Evolutionary conservation across 2,329 filamentous ascomycete species (phyloP).

Genomic region (Volutella citrinella): DNA sequence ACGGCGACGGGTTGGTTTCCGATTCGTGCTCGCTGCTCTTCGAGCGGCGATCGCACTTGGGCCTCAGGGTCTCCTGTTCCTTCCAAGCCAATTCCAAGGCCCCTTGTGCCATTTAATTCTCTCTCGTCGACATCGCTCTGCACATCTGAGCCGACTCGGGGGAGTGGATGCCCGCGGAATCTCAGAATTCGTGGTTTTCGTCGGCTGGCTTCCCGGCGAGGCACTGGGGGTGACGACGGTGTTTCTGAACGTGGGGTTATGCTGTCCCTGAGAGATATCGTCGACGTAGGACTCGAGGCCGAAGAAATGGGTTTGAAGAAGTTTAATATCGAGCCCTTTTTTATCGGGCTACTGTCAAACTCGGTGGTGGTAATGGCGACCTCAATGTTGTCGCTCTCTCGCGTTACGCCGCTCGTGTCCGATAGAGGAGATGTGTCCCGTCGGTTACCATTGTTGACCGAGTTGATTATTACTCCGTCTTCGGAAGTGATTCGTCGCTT

Average conservation of each 20-base stretch:
- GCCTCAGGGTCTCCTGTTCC: background rate
- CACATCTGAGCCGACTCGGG: conserved; percentile 7
- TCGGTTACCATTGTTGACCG: background rate
- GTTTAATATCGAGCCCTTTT: conserved; percentile 37
- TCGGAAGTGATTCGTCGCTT: conserved; percentile 17
- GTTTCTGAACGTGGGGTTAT: no score
- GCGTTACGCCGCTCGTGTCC: background rate
- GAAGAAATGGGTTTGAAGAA: conserved; percentile 38
- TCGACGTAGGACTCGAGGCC: conserved; percentile 4
- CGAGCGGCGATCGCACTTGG: background rate
- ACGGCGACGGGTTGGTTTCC: conserved; percentile 3
- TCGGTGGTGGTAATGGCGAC: background rate
- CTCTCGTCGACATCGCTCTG: conserved; percentile 1
- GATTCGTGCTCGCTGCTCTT: background rate
- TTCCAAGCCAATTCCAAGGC: background rate
- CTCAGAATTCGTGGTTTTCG: conserved; percentile 28
- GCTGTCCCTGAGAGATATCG: no score
- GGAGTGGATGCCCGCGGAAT: conserved; percentile 22
- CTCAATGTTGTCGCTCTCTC: background rate
- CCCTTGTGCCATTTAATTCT: background rate
- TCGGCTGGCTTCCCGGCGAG: conserved; percentile 4
- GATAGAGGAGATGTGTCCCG: background rate
- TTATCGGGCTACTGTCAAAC: conserved; percentile 3
- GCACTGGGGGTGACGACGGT: conserved; percentile 18
- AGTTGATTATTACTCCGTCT: background rate